Evolutionary conservation across 2,329 filamentous ascomycete species (phyloP).

Genomic region (Colletotrichum sp.): DNA sequence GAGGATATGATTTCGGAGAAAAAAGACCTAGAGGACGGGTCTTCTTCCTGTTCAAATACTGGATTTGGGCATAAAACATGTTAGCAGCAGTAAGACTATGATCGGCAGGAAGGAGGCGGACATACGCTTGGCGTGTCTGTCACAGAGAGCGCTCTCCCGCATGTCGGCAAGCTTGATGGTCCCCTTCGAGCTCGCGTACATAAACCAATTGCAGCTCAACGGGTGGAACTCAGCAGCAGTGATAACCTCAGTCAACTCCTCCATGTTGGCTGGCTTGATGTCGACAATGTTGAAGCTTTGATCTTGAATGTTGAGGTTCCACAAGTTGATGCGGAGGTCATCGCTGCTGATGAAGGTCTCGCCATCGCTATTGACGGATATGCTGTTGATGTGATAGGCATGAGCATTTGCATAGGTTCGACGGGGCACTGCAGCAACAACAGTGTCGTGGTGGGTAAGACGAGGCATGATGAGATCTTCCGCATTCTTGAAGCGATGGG

Average conservation of each 20-base stretch:
- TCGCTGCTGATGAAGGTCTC: conserved; percentile 99
- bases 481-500: conserved; percentile 78
- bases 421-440: conserved; percentile 93
- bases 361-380: conserved; percentile 99
- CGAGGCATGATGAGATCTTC: conserved; percentile 91
- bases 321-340: conserved; percentile 95
- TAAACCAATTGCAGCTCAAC: conserved; percentile 98
- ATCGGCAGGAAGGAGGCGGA: conserved; percentile 22
- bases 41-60: conserved; percentile 99
- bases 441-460: conserved; percentile 97
- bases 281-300: conserved; percentile 99
- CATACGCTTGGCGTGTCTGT: conserved; percentile 93
- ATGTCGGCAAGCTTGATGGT: conserved; percentile 99
- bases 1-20: conserved; percentile 99
- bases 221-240: conserved; percentile 98
- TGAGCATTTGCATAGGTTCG: conserved; percentile 98
- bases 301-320: conserved; percentile 99
- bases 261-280: conserved; percentile 99
- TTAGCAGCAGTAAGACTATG: not conserved
- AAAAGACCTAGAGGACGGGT: conserved; percentile 95
- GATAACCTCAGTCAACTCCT: conserved; percentile 98
- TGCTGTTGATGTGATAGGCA: conserved; percentile 99
- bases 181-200: conserved; percentile 99
- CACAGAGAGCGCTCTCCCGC: conserved; percentile 94
- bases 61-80: not conserved